Base-by-base conservation (phyloP, 2,329 filamentous ascomycete genomes). In the Fonsecaea nubica region DNA sequence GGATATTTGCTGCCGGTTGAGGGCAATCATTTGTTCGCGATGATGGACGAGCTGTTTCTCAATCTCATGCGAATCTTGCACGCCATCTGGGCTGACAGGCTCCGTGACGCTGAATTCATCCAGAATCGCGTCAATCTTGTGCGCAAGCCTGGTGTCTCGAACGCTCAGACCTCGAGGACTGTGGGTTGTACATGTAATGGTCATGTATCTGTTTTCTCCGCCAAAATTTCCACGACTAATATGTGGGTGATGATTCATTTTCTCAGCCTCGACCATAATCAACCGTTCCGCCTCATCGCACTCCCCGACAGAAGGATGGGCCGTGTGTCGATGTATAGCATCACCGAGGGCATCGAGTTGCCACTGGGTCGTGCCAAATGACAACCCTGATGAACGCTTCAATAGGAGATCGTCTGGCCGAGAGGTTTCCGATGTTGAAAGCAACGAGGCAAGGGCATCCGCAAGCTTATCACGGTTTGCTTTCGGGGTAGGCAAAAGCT, bases 151-250 rank as follows among this genome's bases (percentile, higher is more conserved):
- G n/a, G 62, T 64, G 52, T 73, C 71, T 54, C 68, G 65, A 67
- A 65, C 63, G 50, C 71, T 71, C 30, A 73, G 63, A 5, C 71
- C 71, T 33, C 64, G 67, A 54, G 71, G 71, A 58, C 64, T 63
- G 52, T 73, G 71, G 15, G 71, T 72, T n/a, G 71, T 73, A 59
- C 71, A 73, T 12, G 71, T 72, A 18, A 73, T 65, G 13, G 69
- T 72, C 53, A 71, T 58, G 54, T 33, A 64, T 15, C 32, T 64
- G 42, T 35, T n/a, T 52, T 21, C 53, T 52, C 36, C 58, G n/a
- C 60, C 40, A 45, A 36, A 52, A 25, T 48, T 18, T 35, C 63
- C 65, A 21, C 60, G 62, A 38, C 63, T 61, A n/a, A 72, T 64
- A 30, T 72, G 71, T 18, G 71, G 70, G 55, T 73, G 68, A 59